Evolutionary conservation across 2,329 filamentous ascomycete species (phyloP), one percentile per base, ranked within the genome.

Genomic region (Blastomyces parvus): DNA sequence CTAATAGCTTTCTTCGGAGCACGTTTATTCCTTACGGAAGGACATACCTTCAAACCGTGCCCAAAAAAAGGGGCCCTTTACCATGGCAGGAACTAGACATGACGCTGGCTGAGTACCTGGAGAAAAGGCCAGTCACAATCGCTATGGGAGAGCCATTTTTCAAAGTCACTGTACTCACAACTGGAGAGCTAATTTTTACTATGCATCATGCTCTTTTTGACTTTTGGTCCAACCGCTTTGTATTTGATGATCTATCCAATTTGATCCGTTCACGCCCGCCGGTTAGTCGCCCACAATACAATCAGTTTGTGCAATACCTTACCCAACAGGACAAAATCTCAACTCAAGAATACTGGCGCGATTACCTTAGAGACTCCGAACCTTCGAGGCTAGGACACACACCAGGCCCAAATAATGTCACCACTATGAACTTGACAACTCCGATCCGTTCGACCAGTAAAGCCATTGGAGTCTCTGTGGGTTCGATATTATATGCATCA

Each of bases 131-230:
- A n/a, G 17, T 40, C 25, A 57, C 30, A 2, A 62, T 69, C 38
- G 59, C 64, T 19, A 62, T 66, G 19, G 65, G 60, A 27, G 63
- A 60, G 22, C 59, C 40, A 30, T 63, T 64, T 19, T 62, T 70
- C 27, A 63, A 63, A 40, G 50, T 66, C 36, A 62, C 67, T 22
- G 42, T 63, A 46, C 30, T 70, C 30, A 42, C 63, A 5, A 42
- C 61, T 17, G 42, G 62, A 22, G 59, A 66, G 17, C 63, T 75
- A 0, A 69, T 71, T 0, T 66, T 74, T 13, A 69, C 70, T 1
- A 72, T 72, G 66, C 73, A 75, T 57, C 73, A 75, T 60, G 69
- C 71, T 5, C 67, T 74, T 2, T 73, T 74, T 30, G 73, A 75
- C 61, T 74, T 68, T 59, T 74, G 72, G 71, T 74, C 73, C 25